A percentile compares a stretch with the other conserved stretches of the same genome.
These are phyloP conservation scores for Candida ortonii DNA, from an alignment of 805 yeast species.

Conservation along the genomic window DNA sequence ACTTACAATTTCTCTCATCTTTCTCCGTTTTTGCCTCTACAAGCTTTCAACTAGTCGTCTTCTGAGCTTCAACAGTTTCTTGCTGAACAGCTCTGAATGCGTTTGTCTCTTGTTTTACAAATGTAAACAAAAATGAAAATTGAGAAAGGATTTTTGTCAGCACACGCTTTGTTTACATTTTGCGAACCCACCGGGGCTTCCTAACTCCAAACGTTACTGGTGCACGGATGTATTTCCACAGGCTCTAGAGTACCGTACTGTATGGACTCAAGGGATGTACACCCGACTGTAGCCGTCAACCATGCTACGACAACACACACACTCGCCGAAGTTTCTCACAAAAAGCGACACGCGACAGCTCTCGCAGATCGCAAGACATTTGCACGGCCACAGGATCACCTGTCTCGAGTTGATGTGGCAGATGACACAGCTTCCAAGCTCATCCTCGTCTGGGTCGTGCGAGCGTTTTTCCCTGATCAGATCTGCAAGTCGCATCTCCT, in stretches of 20 bases:
- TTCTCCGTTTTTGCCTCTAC: conserved; percentile 1
- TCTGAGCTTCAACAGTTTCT: conserved; percentile 4
- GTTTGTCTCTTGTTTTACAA: conserved; percentile 9
- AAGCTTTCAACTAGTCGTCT: background rate
- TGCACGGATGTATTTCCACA: no score
- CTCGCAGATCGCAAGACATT: conserved; percentile 86
- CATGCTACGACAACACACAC: conserved; percentile 79
- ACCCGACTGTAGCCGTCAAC: conserved; percentile 67
- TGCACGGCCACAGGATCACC: conserved; percentile 89
- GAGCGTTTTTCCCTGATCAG: conserved; percentile 24
- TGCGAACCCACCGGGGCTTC: conserved; percentile 11
- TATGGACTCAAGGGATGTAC: conserved; percentile 49
- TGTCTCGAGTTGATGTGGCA: conserved; percentile 75
- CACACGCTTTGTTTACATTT: conserved; percentile 21
- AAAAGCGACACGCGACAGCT: conserved; percentile 74
- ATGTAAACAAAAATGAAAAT: conserved; percentile 15
- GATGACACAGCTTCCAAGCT: conserved; percentile 62
- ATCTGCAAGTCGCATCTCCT: conserved; percentile 28
- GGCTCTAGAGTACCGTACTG: no score
- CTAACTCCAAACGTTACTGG: conserved; percentile 8
- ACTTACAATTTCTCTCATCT: conserved; percentile 35
- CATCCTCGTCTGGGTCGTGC: conserved; percentile 8
- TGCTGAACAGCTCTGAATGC: conserved; percentile 21
- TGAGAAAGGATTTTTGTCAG: conserved; percentile 17
- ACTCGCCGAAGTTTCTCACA: conserved; percentile 66